Evolutionary conservation across 352 stramenopile genomes (phyloP).

Genomic region (Blastocystis sp.): DNA sequence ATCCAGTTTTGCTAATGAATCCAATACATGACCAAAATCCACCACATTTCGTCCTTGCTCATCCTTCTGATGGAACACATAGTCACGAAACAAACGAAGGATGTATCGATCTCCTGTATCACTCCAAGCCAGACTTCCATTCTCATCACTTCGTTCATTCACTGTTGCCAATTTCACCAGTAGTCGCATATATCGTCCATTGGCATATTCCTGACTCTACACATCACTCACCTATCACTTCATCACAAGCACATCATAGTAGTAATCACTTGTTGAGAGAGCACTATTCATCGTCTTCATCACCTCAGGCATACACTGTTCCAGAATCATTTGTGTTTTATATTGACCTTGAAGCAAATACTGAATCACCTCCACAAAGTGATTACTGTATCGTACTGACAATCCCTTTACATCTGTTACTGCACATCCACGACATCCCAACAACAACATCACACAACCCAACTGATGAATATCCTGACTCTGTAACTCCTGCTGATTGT

Average conservation of each 20-base stretch:
- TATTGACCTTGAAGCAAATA: background rate
- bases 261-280: constrained; percentile 18
- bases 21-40: constrained; percentile 78
- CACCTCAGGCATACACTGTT: constrained; percentile 8
- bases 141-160: constrained; percentile 72
- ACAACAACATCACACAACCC: constrained; percentile 65
- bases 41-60: constrained; percentile 73
- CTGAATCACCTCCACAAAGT: constrained; percentile 23
- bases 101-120: constrained; percentile 78
- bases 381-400: constrained; percentile 28
- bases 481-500: constrained; percentile 72
- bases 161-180: constrained; percentile 72
- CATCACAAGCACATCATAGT: constrained; percentile 66
- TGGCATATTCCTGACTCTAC: constrained; percentile 74
- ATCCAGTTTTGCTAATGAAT: constrained; percentile 79
- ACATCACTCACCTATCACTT: constrained; percentile 69
- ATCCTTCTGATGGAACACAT: constrained; percentile 80
- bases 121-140: constrained; percentile 69
- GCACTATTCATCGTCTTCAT: constrained; percentile 57
- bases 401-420: background rate
- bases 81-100: constrained; percentile 81
- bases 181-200: constrained; percentile 73
- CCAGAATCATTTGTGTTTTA: background rate
- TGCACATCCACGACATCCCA: constrained; percentile 42
- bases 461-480: constrained; percentile 72